Conservation (phyloP, 176 grass and related monocot species). For the Eragrostis curvula region DNA sequence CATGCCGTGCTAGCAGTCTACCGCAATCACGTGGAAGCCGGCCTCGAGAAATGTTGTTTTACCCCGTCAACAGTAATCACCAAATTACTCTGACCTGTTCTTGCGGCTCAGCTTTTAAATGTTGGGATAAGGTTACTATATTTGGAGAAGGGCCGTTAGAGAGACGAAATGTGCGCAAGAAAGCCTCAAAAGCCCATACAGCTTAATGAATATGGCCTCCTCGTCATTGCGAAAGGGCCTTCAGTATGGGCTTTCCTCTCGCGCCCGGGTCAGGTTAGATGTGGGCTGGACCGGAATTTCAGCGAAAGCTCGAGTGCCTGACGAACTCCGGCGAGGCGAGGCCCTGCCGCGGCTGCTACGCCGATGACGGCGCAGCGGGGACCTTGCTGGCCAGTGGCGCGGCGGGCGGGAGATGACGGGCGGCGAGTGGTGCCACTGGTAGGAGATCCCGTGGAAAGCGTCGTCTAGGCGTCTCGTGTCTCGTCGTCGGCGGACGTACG, state of each 20-base stretch:
- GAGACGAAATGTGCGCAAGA: no score
- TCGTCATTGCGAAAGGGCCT: no score
- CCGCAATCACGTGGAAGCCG: not conserved
- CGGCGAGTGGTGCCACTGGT: not conserved
- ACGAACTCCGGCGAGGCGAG: no score
- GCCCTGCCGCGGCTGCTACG: no score
- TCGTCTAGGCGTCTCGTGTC: not conserved
- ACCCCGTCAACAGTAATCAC: not conserved
- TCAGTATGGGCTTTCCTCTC: not conserved
- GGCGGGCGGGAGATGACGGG: not conserved
- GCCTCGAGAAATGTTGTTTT: not conserved
- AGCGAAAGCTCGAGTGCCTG: no score
- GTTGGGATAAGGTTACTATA: not conserved
- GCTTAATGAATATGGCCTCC: no score
- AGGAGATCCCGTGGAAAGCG: not conserved
- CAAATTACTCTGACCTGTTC: not conserved
- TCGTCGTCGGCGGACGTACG: not conserved
- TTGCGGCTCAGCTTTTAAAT: not conserved
- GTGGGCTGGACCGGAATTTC: not conserved
- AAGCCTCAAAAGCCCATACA: no score
- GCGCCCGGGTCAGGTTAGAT: not conserved
- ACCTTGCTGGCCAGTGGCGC: no score
- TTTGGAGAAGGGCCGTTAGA: not conserved
- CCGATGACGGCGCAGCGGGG: no score
- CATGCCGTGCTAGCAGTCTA: not conserved